Base-by-base conservation (phyloP, 129 eudicot genomes). In the Chrysanthemum lavandulifolium region DNA sequence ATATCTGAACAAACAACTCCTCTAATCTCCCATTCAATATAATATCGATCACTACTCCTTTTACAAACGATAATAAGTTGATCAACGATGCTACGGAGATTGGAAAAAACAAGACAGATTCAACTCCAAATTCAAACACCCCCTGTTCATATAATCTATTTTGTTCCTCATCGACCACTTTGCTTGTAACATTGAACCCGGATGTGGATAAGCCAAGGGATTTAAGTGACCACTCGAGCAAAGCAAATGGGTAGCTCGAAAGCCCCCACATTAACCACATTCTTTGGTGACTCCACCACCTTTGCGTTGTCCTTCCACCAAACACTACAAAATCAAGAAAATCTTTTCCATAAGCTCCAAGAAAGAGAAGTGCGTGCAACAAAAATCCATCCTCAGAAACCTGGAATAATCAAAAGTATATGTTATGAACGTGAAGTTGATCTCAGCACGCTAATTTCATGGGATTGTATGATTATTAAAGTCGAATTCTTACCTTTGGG, bases 201-300 rank as follows among this genome's bases (percentile, higher is more conserved):
- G 29, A 69, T n/a, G 80, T 65, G 0, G 84, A 72, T 9, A 86
- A 64, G 9, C 88, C 86, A 0, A 87, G 19, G 0, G 12, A 21
- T 61, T 81, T 81, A 18, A 73, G 65, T 14, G 71, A 16, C 76
- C 70, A 84, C 16, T 89, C 96, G 23, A 81, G 23, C 18, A 68
- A 54, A 27, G 76, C 86, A 47, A 89, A 82, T n/a, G 80, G 57
- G 75, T 45, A 74, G 53, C 80, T 65, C 2, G 90, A 63, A 3
- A 84, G 62, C 10, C 84, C 83, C 69, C 90, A 71, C 1, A 82
- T 66, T 33, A 87, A 73, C 90, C 93, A 84, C 84, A 84, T 83
- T 74, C 93, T 80, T 68, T 89, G 96, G 52, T 81, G 57, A 54
- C 73, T 89, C 88, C 93, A 87, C 93, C 90, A 89, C 76, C 84